Evolutionary conservation across 208 protist genomes (phyloP), one percentile per base, ranked within the genome.

Genomic region (Hexamita inflata): DNA sequence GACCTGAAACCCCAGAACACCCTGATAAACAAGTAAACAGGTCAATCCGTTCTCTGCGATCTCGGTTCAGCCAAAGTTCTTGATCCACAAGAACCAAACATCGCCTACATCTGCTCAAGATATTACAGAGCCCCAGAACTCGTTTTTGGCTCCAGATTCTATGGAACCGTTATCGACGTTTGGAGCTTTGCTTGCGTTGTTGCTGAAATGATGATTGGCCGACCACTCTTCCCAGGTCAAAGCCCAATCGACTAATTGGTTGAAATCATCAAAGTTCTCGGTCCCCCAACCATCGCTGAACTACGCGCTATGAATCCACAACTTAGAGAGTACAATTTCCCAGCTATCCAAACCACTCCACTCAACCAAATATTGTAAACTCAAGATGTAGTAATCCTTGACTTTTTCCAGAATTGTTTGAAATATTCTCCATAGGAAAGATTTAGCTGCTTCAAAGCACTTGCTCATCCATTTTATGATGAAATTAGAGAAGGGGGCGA

Each of bases 21-120:
- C 0, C 79, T 92, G 15, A 73, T 96, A 19, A 86, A 96, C 76
- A 82, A 86, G 0, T 38, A 79, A 11, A 83, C 86, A 4, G 88
- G 90, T 64, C 77, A 90, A 38, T 78, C 94, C 34, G 94, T 95
- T 78, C 82, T 96, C n/a, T 94, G 90, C 81, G 93, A 96, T 80
- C 95, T 96, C 85, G 93, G 93, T 34, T 73, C 45, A 58, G 67
- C 81, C 26, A 84, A 84, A 40, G 26, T 57, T 0, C 26, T 84
- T 4, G 38, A 59, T 1, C 38, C 65, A 34, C 1, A 15, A 13
- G 79, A 84, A 61, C 38, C 75, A 9, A 81, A 85, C 42, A 75
- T 80, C 28, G 34, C 68, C 24, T 82, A 84, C 59, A 82, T 78
- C 40, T 84, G 70, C 65, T 77, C 58, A 30, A 32, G 75, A 1